These are phyloP conservation scores for Phytophthora chlamydospora DNA, from an alignment of 352 stramenopile genomes.

Conservation along the genomic window DNA sequence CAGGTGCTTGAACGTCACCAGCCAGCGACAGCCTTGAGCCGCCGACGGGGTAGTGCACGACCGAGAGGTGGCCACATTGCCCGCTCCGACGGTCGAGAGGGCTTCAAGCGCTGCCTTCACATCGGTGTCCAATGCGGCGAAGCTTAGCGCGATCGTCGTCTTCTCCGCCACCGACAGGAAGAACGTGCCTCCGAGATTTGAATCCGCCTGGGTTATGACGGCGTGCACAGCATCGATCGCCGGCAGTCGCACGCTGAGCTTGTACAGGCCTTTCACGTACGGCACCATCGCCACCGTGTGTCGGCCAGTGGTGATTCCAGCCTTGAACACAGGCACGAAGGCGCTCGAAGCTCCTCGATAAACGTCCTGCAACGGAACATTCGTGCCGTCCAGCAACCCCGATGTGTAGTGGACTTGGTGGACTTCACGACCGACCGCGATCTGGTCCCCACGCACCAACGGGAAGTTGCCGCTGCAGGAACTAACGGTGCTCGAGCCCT, in stretches of 20 bases:
- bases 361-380: conserved; percentile 66
- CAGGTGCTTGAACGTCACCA: conserved; percentile 61
- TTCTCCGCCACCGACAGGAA: conserved; percentile 56
- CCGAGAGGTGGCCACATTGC: conserved; percentile 32
- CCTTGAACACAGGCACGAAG: conserved; percentile 74
- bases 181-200: conserved; percentile 69
- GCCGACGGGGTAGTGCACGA: conserved; percentile 50
- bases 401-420: conserved; percentile 67
- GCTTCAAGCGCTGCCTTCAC: conserved; percentile 71
- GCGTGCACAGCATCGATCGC: conserved; percentile 74
- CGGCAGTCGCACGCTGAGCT: conserved; percentile 84
- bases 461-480: conserved; percentile 60
- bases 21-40: conserved; percentile 70
- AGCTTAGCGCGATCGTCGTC: conserved; percentile 62
- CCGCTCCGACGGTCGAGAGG: conserved; percentile 58
- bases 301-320: conserved; percentile 63
- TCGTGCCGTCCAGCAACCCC: conserved; percentile 57
- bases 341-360: conserved; percentile 72
- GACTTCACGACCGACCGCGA: conserved; percentile 81
- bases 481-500: conserved; percentile 33
- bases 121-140: conserved; percentile 38
- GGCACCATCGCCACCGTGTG: conserved; percentile 90
- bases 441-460: conserved; percentile 75
- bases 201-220: conserved; percentile 58
- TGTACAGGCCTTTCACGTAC: conserved; percentile 90